Conservation (phyloP, 2,329 filamentous ascomycete species). For the Grosmannia serpens region DNA sequence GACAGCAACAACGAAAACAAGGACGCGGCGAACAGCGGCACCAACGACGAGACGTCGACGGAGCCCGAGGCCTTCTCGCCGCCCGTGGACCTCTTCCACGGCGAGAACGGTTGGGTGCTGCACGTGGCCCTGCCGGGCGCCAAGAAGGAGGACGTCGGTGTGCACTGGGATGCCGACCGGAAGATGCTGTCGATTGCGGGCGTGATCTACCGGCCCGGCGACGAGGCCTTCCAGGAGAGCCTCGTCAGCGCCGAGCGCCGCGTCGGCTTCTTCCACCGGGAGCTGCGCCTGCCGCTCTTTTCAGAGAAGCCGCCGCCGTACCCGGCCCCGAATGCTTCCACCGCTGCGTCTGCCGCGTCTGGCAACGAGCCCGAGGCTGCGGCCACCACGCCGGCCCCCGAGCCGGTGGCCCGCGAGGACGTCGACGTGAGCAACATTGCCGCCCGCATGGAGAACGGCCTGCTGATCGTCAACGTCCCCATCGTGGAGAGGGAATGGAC, state of each 20-base stretch:
- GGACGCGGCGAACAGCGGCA: conserved; percentile 9
- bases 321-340: not conserved
- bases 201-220: conserved; percentile 59
- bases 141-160: conserved; percentile 57
- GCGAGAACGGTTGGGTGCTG: conserved; percentile 48
- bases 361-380: conserved; percentile 1
- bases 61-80: conserved; percentile 41
- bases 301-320: not conserved
- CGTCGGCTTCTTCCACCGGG: conserved; percentile 64
- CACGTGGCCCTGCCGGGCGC: conserved; percentile 66
- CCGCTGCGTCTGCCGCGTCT: too few species aligned
- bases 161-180: conserved; percentile 64
- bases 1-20: conserved; percentile 3
- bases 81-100: conserved; percentile 58
- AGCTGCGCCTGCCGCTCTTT: conserved; percentile 45
- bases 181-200: conserved; percentile 56
- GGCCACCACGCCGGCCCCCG: conserved; percentile 32
- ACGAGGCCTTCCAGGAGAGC: conserved; percentile 55
- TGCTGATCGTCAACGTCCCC: conserved; percentile 65
- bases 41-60: not conserved
- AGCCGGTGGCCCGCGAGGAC: conserved; percentile 37
- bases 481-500: conserved; percentile 59
- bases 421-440: conserved; percentile 57
- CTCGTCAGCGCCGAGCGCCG: conserved; percentile 55
- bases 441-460: conserved; percentile 68